Evolutionary conservation across 495 filamentous ascomycete species (phyloP).

Genomic region (Cudoniella acicularis): DNA sequence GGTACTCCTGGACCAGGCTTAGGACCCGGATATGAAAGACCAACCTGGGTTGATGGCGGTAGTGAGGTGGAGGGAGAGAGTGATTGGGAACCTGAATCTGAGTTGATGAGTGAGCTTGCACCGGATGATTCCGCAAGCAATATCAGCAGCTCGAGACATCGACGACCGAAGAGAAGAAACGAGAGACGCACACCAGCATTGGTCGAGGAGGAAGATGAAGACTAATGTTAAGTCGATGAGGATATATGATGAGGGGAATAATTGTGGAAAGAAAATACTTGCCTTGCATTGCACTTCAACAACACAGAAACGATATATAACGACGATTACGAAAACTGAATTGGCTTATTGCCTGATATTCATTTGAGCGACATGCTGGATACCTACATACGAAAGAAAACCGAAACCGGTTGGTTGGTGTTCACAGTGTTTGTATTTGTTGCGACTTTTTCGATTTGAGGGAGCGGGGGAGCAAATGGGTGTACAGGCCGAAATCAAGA

Average conservation of each 20-base stretch:
- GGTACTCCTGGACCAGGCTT: slow-evolving; percentile 20
- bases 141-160: slow-evolving; percentile 68
- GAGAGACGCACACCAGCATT: slow-evolving; percentile 79
- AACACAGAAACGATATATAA: neutral
- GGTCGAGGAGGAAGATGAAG: slow-evolving; percentile 81
- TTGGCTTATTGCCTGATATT: neutral
- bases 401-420: neutral
- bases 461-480: neutral
- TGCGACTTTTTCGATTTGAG: neutral
- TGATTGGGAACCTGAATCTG: slow-evolving; percentile 63
- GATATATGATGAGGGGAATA: neutral
- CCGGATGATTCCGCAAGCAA: slow-evolving; percentile 81
- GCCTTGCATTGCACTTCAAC: neutral
- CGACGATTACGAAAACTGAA: neutral
- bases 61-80: slow-evolving; percentile 47
- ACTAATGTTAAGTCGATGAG: slow-evolving; percentile 17
- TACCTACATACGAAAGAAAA: neutral
- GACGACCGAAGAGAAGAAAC: slow-evolving; percentile 65
- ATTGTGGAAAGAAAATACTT: neutral
- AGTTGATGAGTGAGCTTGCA: slow-evolving; percentile 64
- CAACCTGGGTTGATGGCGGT: slow-evolving; percentile 22
- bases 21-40: slow-evolving; percentile 25
- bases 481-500: neutral
- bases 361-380: neutral
- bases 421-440: neutral